Percentiles rank a stretch among this genome's conserved stretches.
Evolutionary conservation across 108 stramenopile species (phyloP).

Genomic region (Asterionellopsis glacialis): DNA sequence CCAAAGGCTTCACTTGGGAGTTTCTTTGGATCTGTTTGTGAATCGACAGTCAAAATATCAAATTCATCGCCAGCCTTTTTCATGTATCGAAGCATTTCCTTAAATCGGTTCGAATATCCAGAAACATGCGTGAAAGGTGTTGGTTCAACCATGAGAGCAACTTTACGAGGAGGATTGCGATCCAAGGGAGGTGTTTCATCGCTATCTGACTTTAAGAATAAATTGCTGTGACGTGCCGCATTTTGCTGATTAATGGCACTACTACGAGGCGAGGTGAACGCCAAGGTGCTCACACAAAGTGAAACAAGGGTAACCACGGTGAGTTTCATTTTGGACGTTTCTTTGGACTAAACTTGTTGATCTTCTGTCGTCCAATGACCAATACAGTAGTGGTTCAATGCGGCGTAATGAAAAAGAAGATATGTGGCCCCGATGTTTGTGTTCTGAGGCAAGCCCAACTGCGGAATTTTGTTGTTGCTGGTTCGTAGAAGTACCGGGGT

Average conservation of each 20-base stretch:
- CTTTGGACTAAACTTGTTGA: too few species aligned
- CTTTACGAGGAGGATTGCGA: constrained; percentile 52
- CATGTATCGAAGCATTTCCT: constrained; percentile 90
- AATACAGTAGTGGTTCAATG: too few species aligned
- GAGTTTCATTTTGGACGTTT: too few species aligned
- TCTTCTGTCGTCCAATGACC: too few species aligned
- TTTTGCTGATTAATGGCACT: too few species aligned
- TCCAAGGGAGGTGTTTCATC: constrained; percentile 55
- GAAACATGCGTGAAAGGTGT: constrained; percentile 96
- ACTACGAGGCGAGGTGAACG: too few species aligned
- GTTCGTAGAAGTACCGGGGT: too few species aligned
- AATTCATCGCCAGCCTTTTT: constrained; percentile 88
- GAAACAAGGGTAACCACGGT: background rate
- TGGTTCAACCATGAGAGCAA: constrained; percentile 82
- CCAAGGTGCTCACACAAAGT: background rate
- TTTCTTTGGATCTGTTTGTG: constrained; percentile 58
- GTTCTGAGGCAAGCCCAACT: too few species aligned
- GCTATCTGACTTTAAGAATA: background rate
- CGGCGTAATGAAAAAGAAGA: too few species aligned
- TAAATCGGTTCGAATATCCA: constrained; percentile 97
- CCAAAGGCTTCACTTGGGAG: constrained; percentile 66
- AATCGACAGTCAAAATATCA: constrained; percentile 87
- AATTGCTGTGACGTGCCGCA: too few species aligned
- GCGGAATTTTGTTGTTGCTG: too few species aligned
- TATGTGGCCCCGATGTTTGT: too few species aligned